Conservation (phyloP, 2,329 filamentous ascomycete species). For the Monosporascus sp. region DNA sequence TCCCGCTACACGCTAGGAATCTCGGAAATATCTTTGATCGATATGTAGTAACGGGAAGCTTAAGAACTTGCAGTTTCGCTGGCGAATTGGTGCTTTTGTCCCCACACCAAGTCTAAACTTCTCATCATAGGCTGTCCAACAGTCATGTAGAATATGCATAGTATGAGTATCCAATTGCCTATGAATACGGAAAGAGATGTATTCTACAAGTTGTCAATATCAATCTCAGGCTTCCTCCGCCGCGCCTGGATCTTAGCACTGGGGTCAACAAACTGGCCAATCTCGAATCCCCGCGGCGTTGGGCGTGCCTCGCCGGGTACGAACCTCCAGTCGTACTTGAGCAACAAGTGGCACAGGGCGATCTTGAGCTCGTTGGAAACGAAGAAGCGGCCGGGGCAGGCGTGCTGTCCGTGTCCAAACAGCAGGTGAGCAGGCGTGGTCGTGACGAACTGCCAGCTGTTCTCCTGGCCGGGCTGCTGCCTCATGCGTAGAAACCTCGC, state of each 20-base stretch:
- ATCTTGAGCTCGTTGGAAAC: conserved; percentile 33
- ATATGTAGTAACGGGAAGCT: too few species aligned
- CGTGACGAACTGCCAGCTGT: conserved; percentile 32
- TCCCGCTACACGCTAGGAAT: too few species aligned
- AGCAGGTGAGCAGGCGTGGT: conserved; percentile 25
- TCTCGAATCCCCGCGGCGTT: conserved; percentile 15
- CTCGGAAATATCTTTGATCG: too few species aligned
- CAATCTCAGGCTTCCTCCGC: conserved; percentile 23
- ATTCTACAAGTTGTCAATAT: conserved; percentile 18
- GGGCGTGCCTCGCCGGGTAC: conserved; percentile 20
- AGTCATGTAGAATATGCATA: too few species aligned
- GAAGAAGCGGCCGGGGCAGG: conserved; percentile 28
- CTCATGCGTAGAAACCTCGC: conserved; percentile 25
- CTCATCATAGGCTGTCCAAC: too few species aligned
- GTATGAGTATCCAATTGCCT: neutral
- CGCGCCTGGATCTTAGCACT: conserved; percentile 21
- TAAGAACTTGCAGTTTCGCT: too few species aligned
- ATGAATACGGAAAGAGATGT: too few species aligned
- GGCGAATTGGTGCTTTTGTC: neutral
- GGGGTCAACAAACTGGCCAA: conserved; percentile 7
- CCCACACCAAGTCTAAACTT: neutral
- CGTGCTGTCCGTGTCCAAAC: conserved; percentile 38
- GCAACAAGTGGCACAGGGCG: conserved; percentile 19
- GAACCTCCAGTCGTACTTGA: conserved; percentile 30
- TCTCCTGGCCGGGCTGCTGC: conserved; percentile 24